Evolutionary conservation across 2,329 filamentous ascomycete species (phyloP), one percentile per base, ranked within the genome.

Genomic region (Helotiales sp.): DNA sequence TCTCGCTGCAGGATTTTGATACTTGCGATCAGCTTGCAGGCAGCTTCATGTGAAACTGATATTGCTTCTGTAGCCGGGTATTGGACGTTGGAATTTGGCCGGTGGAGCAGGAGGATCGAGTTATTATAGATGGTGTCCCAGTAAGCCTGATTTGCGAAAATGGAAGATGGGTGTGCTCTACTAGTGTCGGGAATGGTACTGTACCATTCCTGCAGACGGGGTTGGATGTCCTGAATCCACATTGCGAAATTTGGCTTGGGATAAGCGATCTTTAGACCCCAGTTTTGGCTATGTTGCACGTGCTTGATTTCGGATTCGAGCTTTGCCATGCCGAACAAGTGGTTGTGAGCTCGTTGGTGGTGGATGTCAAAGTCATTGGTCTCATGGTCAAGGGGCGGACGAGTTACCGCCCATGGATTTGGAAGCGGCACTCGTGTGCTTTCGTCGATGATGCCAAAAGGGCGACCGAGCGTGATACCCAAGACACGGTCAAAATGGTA

Each of bases 261-360:
- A 52, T 69, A 70, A 10, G 71, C 71, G 10, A 70, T 25, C 31
- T 59, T 69, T 19, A 52, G 57, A 19, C 61, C 51, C 62, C 67
- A 66, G 10, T 61, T 55, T 51, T 69, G 70, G 47, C 61, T 65
- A 48, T 73, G 67, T 6, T 69, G 66, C 24, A 73, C 70, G 48
- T 72, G 70, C 42, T 67, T 72, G 47, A 73, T 72, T 52, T 73
- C 71, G 8, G 71, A 72, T 55, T 72, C 68, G 6, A 73, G 67
- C 52, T 68, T 67, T 15, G 66, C 63, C 29, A 72, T 57, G 25
- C 33, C 56, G 46, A 69, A 62, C 13, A 72, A 50, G 53, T 73
- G 71, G 42, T 73, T 72, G 30, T 66, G 60, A 46, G 67, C 68
- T 55, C 60, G 63, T 52, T 71, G 64, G 8, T 50, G 58, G 46